phyloP scores from a whole-genome alignment of 257 asterid genomes.

The Nyctanthes arbortristis region DNA sequence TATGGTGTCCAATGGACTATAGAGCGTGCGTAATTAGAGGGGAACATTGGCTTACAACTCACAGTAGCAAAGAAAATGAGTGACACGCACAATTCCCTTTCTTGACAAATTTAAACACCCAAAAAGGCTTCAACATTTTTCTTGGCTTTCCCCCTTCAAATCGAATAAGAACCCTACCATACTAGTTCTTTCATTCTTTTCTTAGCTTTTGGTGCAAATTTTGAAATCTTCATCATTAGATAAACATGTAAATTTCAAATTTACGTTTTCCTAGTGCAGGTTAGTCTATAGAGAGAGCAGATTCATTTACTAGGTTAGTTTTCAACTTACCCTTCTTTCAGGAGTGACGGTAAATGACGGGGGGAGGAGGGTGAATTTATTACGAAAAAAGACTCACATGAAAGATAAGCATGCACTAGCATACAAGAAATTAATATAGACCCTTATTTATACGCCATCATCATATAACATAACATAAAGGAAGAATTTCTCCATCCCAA shows the following conservation, averaged over 20 bases:
- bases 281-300: conserved; percentile 1
- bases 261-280: too few species aligned
- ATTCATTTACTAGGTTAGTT: too few species aligned
- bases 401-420: too few species aligned
- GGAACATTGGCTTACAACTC: conserved; percentile 35
- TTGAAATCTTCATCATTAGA: too few species aligned
- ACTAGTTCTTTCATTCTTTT: conserved; percentile 26
- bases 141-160: conserved; percentile 30
- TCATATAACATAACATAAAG: neutral
- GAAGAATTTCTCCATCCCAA: too few species aligned
- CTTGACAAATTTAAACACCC: conserved; percentile 28
- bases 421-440: neutral
- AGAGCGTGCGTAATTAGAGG: too few species aligned
- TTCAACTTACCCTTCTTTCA: too few species aligned
- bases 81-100: neutral
- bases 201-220: neutral
- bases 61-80: neutral
- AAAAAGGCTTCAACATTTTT: conserved; percentile 28
- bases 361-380: too few species aligned
- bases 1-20: too few species aligned
- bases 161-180: conserved; percentile 39
- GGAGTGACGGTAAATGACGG: too few species aligned
- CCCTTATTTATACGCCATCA: neutral
- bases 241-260: too few species aligned
- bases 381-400: too few species aligned